Conservation (phyloP, 495 filamentous ascomycete species). For the Penicillium cinerascens region DNA sequence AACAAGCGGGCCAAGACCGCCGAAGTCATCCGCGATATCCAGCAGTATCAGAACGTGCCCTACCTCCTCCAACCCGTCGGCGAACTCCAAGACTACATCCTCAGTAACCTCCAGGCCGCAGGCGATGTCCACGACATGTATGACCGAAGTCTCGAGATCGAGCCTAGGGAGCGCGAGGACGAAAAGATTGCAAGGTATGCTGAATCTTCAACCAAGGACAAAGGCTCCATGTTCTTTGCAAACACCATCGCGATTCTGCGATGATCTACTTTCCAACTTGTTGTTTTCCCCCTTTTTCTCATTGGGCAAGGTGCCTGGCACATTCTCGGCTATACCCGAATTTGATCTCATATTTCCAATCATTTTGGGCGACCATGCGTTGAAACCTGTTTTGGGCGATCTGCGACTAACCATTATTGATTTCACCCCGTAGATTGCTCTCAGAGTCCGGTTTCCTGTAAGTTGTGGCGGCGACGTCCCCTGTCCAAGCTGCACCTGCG, state of each 20-base stretch:
- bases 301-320: constrained; percentile 18
- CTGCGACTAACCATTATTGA: constrained; percentile 40
- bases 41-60: constrained; percentile 95
- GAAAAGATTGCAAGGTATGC: constrained; percentile 84
- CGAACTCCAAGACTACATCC: constrained; percentile 95
- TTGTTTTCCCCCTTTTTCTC: constrained; percentile 13
- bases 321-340: constrained; percentile 27
- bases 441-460: constrained; percentile 75
- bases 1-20: constrained; percentile 96
- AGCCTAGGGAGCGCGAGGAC: constrained; percentile 93
- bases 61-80: constrained; percentile 84
- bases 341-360: constrained; percentile 22
- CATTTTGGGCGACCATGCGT: constrained; percentile 12
- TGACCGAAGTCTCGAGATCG: constrained; percentile 85
- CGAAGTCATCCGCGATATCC: constrained; percentile 95
- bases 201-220: constrained; percentile 33
- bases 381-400: constrained; percentile 24
- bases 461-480: constrained; percentile 25
- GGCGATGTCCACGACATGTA: constrained; percentile 99
- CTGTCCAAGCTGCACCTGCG: constrained; percentile 25
- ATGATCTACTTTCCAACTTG: constrained; percentile 24
- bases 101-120: constrained; percentile 89
- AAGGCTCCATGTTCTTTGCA: constrained; percentile 36
- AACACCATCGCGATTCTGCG: constrained; percentile 33
- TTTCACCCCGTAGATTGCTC: constrained; percentile 54